Base-by-base conservation (phyloP, 2,329 filamentous ascomycete species). In the Verticillium zaregamsianum region DNA sequence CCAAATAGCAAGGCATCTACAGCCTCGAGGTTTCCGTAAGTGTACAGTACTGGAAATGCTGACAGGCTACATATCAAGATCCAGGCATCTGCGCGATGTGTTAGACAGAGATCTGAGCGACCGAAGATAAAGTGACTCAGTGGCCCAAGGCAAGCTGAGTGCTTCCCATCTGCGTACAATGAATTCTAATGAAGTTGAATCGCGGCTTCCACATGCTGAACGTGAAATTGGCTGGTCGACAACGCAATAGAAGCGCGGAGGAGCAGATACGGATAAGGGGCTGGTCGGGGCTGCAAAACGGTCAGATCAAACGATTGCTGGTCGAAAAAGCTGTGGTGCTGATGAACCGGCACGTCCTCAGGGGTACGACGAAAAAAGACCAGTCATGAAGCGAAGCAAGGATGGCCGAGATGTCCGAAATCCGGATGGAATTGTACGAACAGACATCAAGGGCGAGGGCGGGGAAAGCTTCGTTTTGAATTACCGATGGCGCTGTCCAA, bases 1-100 rank as follows among this genome's bases (percentile, higher is more conserved):
- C 80, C 80, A 40, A 83, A 79, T 68, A 83, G 81, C 68, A 78
- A 82, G 25, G 79, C 75, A 71, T 84, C 81, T 23, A 82, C 71
- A 0, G 76, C 76, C 3, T 65, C 63, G 5, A 80, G 55, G 60
- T 80, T 80, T 32, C 76, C 76, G n/a, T 61, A 59, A 1, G 59
- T 54, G 20, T 55, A 59, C 20, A 63, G 49, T 20, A 52, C 45
- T 23, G 45, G 45, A 25, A 52, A 52, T n/a, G 45, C 45, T 52
- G 45, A 52, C 45, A 52, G 45, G 45, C 45, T 52, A 9, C 45
- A 52, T 11, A 28, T 8, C 12, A 52, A 11, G 20, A 52, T 52
- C 45, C 45, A 52, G 45, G 45, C 45, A 52, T 52, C 45, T 52
- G 20, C 45, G 20, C n/a, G 20, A 25, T 4, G n/a, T 9, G 20